A percentile compares a stretch with the other conserved stretches of the same genome.
Conservation (phyloP, 1,139 yeast species). For the Kodamaea alishanica region DNA sequence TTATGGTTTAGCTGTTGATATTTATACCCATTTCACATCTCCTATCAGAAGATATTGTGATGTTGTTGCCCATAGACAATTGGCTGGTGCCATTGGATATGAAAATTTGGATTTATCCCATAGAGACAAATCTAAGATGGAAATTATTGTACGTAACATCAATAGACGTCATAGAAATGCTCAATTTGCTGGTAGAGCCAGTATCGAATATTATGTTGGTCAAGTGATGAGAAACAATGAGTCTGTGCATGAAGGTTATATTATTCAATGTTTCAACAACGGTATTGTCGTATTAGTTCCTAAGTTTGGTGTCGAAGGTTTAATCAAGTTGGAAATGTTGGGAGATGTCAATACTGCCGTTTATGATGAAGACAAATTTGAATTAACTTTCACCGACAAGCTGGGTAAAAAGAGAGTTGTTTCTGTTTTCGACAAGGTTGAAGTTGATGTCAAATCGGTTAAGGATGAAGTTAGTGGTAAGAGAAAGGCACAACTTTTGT, state of each 20-base stretch:
- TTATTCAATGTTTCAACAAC: conserved; percentile 87
- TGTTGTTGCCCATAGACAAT: conserved; percentile 93
- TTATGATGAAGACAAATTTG: conserved; percentile 76
- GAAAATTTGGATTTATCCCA: conserved; percentile 79
- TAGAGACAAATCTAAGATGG: conserved; percentile 89
- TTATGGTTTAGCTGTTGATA: conserved; percentile 96
- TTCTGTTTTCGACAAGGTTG: conserved; percentile 80
- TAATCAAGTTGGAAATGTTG: conserved; percentile 75
- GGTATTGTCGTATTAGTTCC: conserved; percentile 96
- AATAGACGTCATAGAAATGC: conserved; percentile 96
- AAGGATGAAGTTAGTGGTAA: conserved; percentile 88
- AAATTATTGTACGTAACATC: conserved; percentile 80
- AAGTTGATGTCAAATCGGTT: conserved; percentile 75
- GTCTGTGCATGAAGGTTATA: conserved; percentile 79
- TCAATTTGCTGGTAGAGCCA: conserved; percentile 97
- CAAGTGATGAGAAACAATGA: conserved; percentile 88
- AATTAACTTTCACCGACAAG: conserved; percentile 51
- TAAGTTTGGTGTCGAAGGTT: conserved; percentile 94
- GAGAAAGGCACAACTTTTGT: conserved; percentile 79
- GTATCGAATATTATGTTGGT: conserved; percentile 96
- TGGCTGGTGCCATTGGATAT: conserved; percentile 95
- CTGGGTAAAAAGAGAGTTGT: conserved; percentile 47
- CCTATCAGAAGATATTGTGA: conserved; percentile 99
- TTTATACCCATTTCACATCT: conserved; percentile 96
- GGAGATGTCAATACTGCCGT: conserved; percentile 62